Conservation (phyloP, 306 rosid genomes). For the Medicago lupulina region DNA sequence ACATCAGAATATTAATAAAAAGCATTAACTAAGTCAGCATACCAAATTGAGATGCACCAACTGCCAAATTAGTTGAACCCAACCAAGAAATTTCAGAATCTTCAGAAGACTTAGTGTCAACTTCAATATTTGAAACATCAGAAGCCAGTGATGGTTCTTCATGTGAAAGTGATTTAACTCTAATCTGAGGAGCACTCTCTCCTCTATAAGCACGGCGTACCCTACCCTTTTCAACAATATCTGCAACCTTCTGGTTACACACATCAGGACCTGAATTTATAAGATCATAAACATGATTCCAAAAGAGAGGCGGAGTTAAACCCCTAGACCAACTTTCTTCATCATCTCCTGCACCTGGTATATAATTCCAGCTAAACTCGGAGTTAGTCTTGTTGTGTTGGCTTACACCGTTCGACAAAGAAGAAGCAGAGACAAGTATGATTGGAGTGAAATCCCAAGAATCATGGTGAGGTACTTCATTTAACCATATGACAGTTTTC, state of each 20-base stretch:
- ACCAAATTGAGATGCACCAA: constrained; percentile 71
- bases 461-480: constrained; percentile 88
- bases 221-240: constrained; percentile 74
- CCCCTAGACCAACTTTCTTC: constrained; percentile 98
- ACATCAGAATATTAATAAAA: too few relatives aligned
- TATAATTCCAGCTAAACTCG: constrained; percentile 93
- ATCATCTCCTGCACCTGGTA: constrained; percentile 89
- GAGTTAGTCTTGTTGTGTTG: constrained; percentile 67
- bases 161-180: constrained; percentile 54
- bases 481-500: constrained; percentile 85
- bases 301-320: constrained; percentile 73
- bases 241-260: constrained; percentile 83
- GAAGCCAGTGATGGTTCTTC: constrained; percentile 41
- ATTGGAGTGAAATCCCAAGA: constrained; percentile 97
- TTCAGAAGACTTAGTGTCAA: constrained; percentile 36
- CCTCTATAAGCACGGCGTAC: constrained; percentile 77
- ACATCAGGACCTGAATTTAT: constrained; percentile 74
- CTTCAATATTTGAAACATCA: constrained; percentile 45
- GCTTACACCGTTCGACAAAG: constrained; percentile 50
- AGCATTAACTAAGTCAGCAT: constrained; percentile 32
- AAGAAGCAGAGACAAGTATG: constrained; percentile 84
- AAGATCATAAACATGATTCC: constrained; percentile 77
- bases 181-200: constrained; percentile 67
- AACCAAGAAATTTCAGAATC: constrained; percentile 61
- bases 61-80: constrained; percentile 75